These are phyloP conservation scores for Vicia sativa DNA, from an alignment of 306 rosid species.

Conservation along the genomic window DNA sequence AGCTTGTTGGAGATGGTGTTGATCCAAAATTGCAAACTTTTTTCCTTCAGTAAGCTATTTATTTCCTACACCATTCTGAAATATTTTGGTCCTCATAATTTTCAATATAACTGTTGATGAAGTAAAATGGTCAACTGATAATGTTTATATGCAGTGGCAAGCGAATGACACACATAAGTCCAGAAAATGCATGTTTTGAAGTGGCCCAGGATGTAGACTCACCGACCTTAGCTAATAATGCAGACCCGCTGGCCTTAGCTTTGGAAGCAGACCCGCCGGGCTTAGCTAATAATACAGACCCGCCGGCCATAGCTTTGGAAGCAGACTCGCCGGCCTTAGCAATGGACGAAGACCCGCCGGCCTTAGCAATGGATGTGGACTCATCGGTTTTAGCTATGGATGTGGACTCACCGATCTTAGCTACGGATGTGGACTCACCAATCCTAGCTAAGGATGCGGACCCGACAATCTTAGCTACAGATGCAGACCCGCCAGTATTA, in stretches of 20 bases:
- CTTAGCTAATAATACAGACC: conserved; percentile 1
- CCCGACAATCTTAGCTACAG: not conserved
- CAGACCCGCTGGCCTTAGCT: not conserved
- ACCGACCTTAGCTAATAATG: conserved; percentile 7
- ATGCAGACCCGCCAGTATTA: not conserved
- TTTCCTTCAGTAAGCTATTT: conserved; percentile 54
- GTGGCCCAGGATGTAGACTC: conserved; percentile 46
- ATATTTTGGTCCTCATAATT: conserved; percentile 23
- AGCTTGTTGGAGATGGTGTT: conserved; percentile 57
- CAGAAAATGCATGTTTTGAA: conserved; percentile 37
- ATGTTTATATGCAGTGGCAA: conserved; percentile 58
- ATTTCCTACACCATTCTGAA: conserved; percentile 29
- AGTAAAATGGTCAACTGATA: conserved; percentile 39
- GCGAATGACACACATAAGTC: conserved; percentile 48
- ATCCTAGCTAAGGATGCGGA: not conserved
- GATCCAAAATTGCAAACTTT: conserved; percentile 72
- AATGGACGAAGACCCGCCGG: not conserved
- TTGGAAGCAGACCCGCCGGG: not conserved
- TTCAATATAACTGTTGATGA: conserved; percentile 29
- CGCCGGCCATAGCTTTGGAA: not conserved
- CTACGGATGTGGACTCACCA: not conserved
- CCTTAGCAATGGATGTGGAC: not conserved
- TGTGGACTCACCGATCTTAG: not conserved
- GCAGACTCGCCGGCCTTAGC: not conserved
- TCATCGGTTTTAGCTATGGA: not conserved